Evolutionary conservation across 2,329 filamentous ascomycete species (phyloP), one percentile per base, ranked within the genome.

Genomic region (Colletotrichum abscissum): DNA sequence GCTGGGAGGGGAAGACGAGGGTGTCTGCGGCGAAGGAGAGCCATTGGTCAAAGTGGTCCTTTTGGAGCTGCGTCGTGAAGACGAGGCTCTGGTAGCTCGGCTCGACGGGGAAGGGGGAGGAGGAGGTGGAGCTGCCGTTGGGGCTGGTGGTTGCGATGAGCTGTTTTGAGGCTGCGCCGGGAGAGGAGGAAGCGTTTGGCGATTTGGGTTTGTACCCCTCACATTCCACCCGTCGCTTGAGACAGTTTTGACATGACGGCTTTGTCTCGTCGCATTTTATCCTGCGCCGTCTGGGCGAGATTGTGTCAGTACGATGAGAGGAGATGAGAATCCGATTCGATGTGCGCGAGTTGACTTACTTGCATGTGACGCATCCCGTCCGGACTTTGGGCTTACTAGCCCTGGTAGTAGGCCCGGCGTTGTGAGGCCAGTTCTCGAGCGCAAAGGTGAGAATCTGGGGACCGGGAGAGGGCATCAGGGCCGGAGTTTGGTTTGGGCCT

Each of bases 371-470:
- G 38, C 74, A 75, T 62, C 74, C 74, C 5, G 75, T 76, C 14
- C 74, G 72, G 35, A 76, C 74, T 55, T 76, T 76, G 52, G 72
- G 74, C 26, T 56, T 75, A 54, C 69, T 76, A 5, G 74, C 69
- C n/a, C 74, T 63, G 38, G 66, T 72, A 11, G 19, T 42, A 14
- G 70, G 70, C 24, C 70, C 70, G 16, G 42, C 5, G 38, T 62
- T 69, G 24, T 42, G 55, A 54, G 70, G 70, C 70, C 70, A 69
- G 70, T 72, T 62, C 38, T 63, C 65, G 30, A 72, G 49, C 4
- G 70, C 66, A 12, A 72, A 72, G 55, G 66, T 72, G n/a, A 72
- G 66, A 19, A 72, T 49, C 19, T 33, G 42, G 16, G 65, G 65
- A 24, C 65, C 70, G 19, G 54, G 19, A 26, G 54, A 26, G 11